These are phyloP conservation scores for Xylariaceae sp. DNA, from an alignment of 2,329 filamentous ascomycete genomes.

Conservation along the genomic window DNA sequence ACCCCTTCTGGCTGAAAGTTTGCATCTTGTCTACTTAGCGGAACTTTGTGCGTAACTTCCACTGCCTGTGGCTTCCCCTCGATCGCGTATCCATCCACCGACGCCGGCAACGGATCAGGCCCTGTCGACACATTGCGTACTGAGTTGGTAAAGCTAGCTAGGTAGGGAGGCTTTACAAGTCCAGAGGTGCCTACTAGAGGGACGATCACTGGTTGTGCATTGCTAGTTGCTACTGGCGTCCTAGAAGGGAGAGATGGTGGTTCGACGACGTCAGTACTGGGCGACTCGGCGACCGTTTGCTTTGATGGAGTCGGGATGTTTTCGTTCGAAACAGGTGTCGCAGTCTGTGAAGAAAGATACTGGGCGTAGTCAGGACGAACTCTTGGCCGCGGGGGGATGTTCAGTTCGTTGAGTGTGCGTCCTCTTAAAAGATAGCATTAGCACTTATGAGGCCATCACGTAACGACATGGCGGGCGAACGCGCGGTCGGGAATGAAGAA, in stretches of 20 bases:
- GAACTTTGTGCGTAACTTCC: conserved; percentile 2
- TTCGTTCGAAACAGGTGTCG: conserved; percentile 23
- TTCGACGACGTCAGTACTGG: conserved; percentile 21
- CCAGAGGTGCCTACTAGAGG: conserved; percentile 2
- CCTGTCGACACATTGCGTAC: conserved; percentile 5
- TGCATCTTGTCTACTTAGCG: conserved; percentile 6
- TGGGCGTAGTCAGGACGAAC: conserved; percentile 50
- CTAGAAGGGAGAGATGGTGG: conserved; percentile 11
- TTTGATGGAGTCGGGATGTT: conserved; percentile 25
- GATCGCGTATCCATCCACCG: neutral
- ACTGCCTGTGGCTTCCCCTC: conserved; percentile 2
- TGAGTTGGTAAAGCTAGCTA: neutral
- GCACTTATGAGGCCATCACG: conserved; percentile 26
- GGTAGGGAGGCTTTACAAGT: conserved; percentile 4
- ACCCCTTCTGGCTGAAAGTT: neutral
- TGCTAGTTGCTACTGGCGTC: conserved; percentile 17
- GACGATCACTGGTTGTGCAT: conserved; percentile 18
- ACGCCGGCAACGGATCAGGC: neutral
- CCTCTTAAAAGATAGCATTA: conserved; percentile 47
- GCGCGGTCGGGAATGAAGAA: conserved; percentile 22
- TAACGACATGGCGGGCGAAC: neutral
- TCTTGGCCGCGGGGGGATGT: conserved; percentile 57
- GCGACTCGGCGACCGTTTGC: conserved; percentile 22
- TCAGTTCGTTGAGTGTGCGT: conserved; percentile 58
- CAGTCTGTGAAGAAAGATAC: conserved; percentile 25